These are phyloP conservation scores for Crithidia sp. DNA, from an alignment of 208 protist species.

Conservation along the genomic window DNA sequence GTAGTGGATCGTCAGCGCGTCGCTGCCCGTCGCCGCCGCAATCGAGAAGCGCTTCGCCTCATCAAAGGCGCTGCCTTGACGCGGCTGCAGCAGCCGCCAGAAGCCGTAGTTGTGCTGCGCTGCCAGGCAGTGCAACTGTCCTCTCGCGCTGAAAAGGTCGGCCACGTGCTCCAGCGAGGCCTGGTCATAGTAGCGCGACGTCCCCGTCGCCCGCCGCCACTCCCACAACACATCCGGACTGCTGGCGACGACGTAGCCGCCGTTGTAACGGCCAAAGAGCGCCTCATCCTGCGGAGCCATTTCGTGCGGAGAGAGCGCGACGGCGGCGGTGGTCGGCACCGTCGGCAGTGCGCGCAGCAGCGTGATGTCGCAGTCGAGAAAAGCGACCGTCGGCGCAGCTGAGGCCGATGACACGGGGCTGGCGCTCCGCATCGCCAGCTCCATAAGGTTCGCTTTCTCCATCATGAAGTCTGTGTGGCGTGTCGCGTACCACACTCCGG, in stretches of 20 bases:
- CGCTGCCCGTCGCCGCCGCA: neutral
- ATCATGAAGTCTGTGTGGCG: constrained; percentile 89
- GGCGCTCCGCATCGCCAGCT: constrained; percentile 49
- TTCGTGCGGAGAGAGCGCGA: constrained; percentile 72
- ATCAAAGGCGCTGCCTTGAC: constrained; percentile 14
- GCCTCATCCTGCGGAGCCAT: constrained; percentile 54
- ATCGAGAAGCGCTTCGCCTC: constrained; percentile 70
- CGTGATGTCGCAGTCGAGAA: constrained; percentile 82
- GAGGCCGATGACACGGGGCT: neutral
- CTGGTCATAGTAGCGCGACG: constrained; percentile 81
- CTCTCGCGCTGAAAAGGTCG: constrained; percentile 28
- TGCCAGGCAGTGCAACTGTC: constrained; percentile 47
- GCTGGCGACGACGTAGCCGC: constrained; percentile 59
- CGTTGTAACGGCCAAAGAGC: constrained; percentile 81
- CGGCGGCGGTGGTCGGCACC: constrained; percentile 31
- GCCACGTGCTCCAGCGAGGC: constrained; percentile 72
- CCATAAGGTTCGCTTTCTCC: constrained; percentile 86
- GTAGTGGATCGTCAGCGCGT: constrained; percentile 47
- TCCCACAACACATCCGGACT: constrained; percentile 49
- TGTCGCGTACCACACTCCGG: constrained; percentile 71
- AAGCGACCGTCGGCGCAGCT: constrained; percentile 34
- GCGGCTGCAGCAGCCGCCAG: constrained; percentile 79
- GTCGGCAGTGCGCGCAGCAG: constrained; percentile 53
- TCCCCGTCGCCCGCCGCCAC: constrained; percentile 65
- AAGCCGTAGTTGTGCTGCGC: constrained; percentile 87